Evolutionary conservation across 257 asterid genomes (phyloP), one percentile per base, ranked within the genome.

Genomic region (Verbena officinalis): DNA sequence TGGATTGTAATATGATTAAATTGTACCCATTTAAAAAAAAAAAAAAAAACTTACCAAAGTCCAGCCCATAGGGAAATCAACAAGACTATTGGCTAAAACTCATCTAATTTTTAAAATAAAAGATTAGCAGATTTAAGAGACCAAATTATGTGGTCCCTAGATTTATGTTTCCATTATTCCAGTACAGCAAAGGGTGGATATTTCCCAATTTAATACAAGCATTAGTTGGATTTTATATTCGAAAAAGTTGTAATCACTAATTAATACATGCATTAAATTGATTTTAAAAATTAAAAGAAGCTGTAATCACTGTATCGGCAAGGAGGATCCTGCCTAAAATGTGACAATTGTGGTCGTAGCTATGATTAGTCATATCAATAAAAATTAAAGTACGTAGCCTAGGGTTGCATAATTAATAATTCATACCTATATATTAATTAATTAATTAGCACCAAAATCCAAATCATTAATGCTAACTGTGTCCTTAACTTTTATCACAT

Each of bases 141-240:
- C 75, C 86, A 81, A 75, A 71, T 80, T 57, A 74, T 58, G 86
- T 80, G 92, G 86, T 82, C 86, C 83, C 81, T 69, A 67, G 68
- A 52, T 38, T 66, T 63, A 42, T 85, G 92, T 78, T 79, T 66
- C 83, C 78, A 64, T n/a, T n/a, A n/a, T 64, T 68, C 55, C 39
- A 51, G 69, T 55, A 51, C 64, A 55, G 53, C 83, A 72, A 51
- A 44, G 38, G 52, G 2, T 20, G 36, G 71, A 71, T 59, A 53
- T 54, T 36, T 39, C 53, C 69, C 65, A 67, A 13, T 58, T 34
- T 65, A 69, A 30, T 48, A 57, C 49, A 48, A 27, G 22, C 30
- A 48, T 38, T 30, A 50, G 31, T 27, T 38, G 31, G 57, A 66
- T 33, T 30, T 23, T 6, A 57, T 31, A 23, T 21, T 54, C 13